Evolutionary conservation across 306 rosid genomes (phyloP).

Genomic region (Sicyos edulis): DNA sequence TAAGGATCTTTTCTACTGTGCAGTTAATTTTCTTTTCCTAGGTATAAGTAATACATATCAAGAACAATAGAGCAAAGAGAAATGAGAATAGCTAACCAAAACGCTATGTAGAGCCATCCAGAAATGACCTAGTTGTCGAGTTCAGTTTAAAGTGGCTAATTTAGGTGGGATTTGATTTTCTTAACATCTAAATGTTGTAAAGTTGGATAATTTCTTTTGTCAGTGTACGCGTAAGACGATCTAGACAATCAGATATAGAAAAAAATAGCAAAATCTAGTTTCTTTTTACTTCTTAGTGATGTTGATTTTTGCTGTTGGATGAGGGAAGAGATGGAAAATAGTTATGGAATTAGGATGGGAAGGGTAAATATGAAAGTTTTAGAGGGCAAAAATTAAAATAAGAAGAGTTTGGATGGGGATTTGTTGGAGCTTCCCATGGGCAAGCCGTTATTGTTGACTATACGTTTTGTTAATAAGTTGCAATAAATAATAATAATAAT

Average conservation of each 20-base stretch:
- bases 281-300: background rate
- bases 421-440: background rate
- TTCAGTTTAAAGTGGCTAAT: too few species aligned
- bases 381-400: background rate
- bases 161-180: too few species aligned
- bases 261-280: too few species aligned
- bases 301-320: background rate
- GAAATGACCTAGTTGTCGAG: too few species aligned
- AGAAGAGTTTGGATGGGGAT: background rate
- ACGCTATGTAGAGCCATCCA: too few species aligned
- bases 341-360: background rate
- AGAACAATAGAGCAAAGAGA: background rate
- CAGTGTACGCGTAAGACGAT: too few species aligned
- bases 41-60: background rate
- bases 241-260: too few species aligned
- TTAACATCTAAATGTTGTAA: too few species aligned
- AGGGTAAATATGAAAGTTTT: background rate
- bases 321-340: background rate
- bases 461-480: background rate
- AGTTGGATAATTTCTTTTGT: too few species aligned
- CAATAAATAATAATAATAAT: background rate
- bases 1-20: background rate
- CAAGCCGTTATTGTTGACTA: slow-evolving; percentile 3
- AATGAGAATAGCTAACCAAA: background rate
- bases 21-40: background rate